Evolutionary conservation across 2,329 filamentous ascomycete genomes (phyloP).

Genomic region (Claviceps cyperi): DNA sequence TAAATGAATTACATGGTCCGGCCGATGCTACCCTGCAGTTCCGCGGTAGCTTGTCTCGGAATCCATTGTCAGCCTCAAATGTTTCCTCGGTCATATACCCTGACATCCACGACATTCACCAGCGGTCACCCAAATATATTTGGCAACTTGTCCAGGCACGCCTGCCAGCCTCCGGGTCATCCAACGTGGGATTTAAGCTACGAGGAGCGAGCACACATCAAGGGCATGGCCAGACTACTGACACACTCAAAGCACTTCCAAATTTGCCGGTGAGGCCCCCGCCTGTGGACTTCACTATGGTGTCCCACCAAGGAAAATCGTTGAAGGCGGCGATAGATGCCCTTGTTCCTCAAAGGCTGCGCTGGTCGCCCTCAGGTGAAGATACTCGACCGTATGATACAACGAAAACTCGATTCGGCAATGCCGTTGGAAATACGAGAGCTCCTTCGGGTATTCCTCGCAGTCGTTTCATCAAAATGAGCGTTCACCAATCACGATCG

Average conservation of each 20-base stretch:
- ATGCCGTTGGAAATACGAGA: background rate
- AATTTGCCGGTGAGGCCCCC: background rate
- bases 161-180: background rate
- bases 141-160: slow-evolving; percentile 1
- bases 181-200: background rate
- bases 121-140: slow-evolving; percentile 34
- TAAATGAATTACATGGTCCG: slow-evolving; percentile 1
- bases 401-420: background rate
- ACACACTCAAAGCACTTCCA: background rate
- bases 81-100: slow-evolving; percentile 24
- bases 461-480: slow-evolving; percentile 15
- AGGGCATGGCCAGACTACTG: background rate
- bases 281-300: background rate
- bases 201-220: background rate
- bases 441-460: slow-evolving; percentile 15
- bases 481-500: slow-evolving; percentile 19
- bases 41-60: slow-evolving; percentile 1
- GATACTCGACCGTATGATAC: background rate
- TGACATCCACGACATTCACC: slow-evolving; percentile 23
- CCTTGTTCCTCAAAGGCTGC: slow-evolving; percentile 7
- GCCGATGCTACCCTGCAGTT: background rate
- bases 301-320: background rate
- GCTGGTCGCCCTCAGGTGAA: background rate
- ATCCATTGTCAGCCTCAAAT: slow-evolving; percentile 19
- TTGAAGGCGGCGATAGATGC: background rate